Evolutionary conservation across 202 grass and related monocot genomes (phyloP).

Genomic region (Alloteropsis angusta): DNA sequence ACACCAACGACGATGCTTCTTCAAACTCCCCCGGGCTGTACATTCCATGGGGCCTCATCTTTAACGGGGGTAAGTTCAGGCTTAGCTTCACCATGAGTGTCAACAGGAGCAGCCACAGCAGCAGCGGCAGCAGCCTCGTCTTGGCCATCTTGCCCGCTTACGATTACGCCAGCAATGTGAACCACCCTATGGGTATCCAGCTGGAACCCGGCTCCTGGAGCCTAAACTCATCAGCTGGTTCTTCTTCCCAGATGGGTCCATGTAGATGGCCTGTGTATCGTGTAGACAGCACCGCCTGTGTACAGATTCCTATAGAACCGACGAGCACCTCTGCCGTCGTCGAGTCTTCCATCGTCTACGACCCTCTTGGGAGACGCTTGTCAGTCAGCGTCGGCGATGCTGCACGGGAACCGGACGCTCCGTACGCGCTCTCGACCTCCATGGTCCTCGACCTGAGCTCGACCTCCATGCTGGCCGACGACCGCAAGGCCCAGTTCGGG

Average conservation of each 20-base stretch:
- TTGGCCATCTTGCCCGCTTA: background rate
- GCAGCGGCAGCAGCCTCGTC: background rate
- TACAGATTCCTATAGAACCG: background rate
- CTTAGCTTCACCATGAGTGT: background rate
- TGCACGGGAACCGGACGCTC: background rate
- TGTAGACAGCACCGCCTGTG: background rate
- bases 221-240: background rate
- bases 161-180: background rate
- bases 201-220: background rate
- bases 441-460: background rate
- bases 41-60: background rate
- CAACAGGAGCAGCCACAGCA: too few relatives aligned
- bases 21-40: background rate
- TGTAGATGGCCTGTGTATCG: background rate
- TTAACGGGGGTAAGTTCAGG: background rate
- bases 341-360: background rate
- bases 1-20: background rate
- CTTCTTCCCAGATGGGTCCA: background rate
- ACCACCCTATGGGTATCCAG: background rate
- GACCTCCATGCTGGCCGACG: fast-evolving
- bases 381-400: background rate
- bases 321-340: background rate
- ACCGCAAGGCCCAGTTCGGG: background rate
- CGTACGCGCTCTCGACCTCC: background rate
- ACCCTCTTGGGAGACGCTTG: background rate